A percentile compares a stretch with the other conserved stretches of the same genome.
phyloP scores from a whole-genome alignment of 768 basidiomycete species.

The Asterophora parasitica region DNA sequence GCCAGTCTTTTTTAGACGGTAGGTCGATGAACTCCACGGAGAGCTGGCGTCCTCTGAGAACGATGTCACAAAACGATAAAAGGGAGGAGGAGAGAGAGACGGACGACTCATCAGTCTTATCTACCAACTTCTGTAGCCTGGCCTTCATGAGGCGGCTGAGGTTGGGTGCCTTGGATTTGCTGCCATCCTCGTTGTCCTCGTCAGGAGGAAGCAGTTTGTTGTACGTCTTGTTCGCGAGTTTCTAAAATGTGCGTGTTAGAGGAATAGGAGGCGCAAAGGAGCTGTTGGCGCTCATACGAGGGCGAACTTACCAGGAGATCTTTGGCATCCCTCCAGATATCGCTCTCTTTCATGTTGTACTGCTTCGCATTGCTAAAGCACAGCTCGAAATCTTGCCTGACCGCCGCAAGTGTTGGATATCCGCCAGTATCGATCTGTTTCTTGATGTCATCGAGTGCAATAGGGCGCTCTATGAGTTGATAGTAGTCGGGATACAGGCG shows the following conservation, averaged over 20 bases:
- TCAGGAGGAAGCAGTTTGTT: slow-evolving; percentile 39
- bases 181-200: slow-evolving; percentile 37
- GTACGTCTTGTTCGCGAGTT: slow-evolving; percentile 46
- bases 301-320: slow-evolving; percentile 59
- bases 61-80: not conserved
- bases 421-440: slow-evolving; percentile 55
- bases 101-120: slow-evolving; percentile 67
- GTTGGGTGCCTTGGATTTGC: slow-evolving; percentile 57
- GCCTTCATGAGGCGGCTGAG: slow-evolving; percentile 63
- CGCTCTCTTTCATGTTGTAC: slow-evolving; percentile 78
- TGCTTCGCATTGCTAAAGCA: slow-evolving; percentile 79
- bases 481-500: slow-evolving; percentile 87
- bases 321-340: slow-evolving; percentile 80
- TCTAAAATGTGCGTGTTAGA: slow-evolving; percentile 26
- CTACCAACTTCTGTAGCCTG: slow-evolving; percentile 66
- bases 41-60: slow-evolving; percentile 55
- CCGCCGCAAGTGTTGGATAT: slow-evolving; percentile 62
- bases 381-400: slow-evolving; percentile 68
- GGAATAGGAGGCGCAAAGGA: slow-evolving; percentile 1
- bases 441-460: slow-evolving; percentile 88
- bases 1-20: slow-evolving; percentile 74
- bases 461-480: slow-evolving; percentile 68
- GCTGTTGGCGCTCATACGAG: not conserved
- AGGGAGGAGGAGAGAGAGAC: slow-evolving; percentile 21
- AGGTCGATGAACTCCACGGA: slow-evolving; percentile 81